Evolutionary conservation across 305 asterid species (phyloP), one percentile per base, ranked within the genome.

Genomic region (Fraxinus floribunda): DNA sequence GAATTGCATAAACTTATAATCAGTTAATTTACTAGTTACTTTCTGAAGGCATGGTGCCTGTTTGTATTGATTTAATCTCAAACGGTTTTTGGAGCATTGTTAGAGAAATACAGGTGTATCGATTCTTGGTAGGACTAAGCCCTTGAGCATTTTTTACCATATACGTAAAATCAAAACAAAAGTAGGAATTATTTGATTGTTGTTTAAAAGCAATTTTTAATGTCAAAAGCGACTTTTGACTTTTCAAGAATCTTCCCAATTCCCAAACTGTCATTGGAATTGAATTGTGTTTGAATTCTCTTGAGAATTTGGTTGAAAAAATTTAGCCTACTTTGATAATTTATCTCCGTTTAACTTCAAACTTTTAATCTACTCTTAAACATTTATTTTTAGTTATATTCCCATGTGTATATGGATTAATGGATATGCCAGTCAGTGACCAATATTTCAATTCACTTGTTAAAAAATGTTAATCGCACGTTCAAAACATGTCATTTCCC

Each of bases 11-110:
- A 71, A 80, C 74, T 13, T 62, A 6, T 32, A 36, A 16, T 38
- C 78, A 75, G 84, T 78, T 72, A 73, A 60, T 83, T 66, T 70
- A 78, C 78, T 41, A 75, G 78, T 46, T 72, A 78, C 85, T 55
- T 46, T 66, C 80, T 77, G 84, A 72, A 78, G 76, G 80, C 83
- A 78, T 78, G 36, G 44, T 55, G 84, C 41, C 52, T 70, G 76
- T 78, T 44, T 75, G 60, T 75, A 82, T 52, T 44, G 22, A 41
- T 82, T 66, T 76, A 10, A 62, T 20, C 3, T 22, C 1, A 62
- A 22, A 62, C 10, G 2, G 71, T 7, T 62, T 70, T 22, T 20
- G 77, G 74, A 83, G 60, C 79, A 70, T 44, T 66, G 44, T 70
- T 60, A 32, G 55, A 82, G 62, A 75, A 80, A 71, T 20, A 62